Conservation (phyloP, 441 rosid genomes). For the Populus hybrid region DNA sequence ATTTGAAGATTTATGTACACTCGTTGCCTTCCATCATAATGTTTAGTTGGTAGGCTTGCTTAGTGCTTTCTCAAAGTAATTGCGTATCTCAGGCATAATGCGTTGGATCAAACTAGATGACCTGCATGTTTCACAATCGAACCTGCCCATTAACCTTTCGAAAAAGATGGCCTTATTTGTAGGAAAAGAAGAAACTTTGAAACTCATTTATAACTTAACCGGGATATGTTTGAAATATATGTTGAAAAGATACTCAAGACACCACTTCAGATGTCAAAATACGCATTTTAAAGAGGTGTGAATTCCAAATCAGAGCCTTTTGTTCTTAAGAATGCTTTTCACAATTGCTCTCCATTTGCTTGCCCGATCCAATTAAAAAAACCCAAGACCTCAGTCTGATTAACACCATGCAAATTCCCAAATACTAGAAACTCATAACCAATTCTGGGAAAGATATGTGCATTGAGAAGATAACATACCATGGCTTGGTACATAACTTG, state of each 20-base stretch:
- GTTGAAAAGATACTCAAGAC: background rate
- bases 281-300: background rate
- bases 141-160: background rate
- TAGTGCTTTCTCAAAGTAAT: constrained; percentile 64
- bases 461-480: constrained; percentile 41
- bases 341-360: background rate
- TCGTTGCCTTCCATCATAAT: constrained; percentile 8
- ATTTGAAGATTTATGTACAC: constrained; percentile 14
- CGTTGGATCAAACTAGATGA: constrained; percentile 61
- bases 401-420: background rate
- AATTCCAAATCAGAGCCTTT: background rate
- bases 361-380: background rate
- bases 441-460: background rate
- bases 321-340: background rate
- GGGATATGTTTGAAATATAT: background rate
- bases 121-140: constrained; percentile 46
- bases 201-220: background rate
- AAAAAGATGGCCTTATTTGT: background rate
- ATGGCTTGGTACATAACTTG: constrained; percentile 61
- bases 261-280: background rate
- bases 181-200: background rate
- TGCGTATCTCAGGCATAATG: constrained; percentile 68
- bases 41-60: constrained; percentile 38
- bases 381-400: background rate
- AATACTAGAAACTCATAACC: background rate